Base-by-base conservation (phyloP, 139 green algal species). In the Pycnococcus provasolii region DNA sequence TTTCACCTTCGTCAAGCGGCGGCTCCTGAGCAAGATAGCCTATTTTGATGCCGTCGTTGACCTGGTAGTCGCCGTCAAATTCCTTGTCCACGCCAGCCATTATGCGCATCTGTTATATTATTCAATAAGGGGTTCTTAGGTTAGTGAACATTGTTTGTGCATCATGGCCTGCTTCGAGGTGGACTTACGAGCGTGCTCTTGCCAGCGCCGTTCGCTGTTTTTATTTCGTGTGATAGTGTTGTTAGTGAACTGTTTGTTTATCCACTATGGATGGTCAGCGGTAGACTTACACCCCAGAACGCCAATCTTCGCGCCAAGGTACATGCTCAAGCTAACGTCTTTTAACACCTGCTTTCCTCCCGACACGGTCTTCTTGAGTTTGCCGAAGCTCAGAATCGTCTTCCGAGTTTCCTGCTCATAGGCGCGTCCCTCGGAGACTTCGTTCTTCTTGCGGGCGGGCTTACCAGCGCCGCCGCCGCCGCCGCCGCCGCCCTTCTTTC, bases 321-420 rank as follows among this genome's bases (percentile, higher is more conserved):
- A 89, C 84, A 90, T 91, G 7, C 80, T 83, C 52, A 95, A 67
- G 54, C 77, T 81, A n/a, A 95, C 80, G 66, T 89, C 84, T 67
- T 91, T 91, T 11, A 95, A 73, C 43, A 95, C 76, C 73, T 90
- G 73, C 74, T 91, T 91, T 62, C 88, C 88, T 42, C 67, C 81
- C 26, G 85, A 81, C 0, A 80, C 72, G 8, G 79, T 73, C 81
- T 91, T 55, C 40, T n/a, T 64, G 48, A 4, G 26, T 37, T 52
- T 55, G 13, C 0, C 43, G 26, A 53, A 53, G 8, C 15, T 70
- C 3, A 40, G n/a, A 3, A 94, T 91, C 60, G 88, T 87, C 62
- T 88, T 89, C 11, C 87, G 74, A 0, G 87, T 94, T 72, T 94
- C 87, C 61, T 90, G 75, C 68, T 79, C 80, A 65, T 91, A 94